Evolutionary conservation across 1,284 basidiomycete genomes (phyloP), one percentile per base, ranked within the genome.

Genomic region (Sporisorium scitamineum): DNA sequence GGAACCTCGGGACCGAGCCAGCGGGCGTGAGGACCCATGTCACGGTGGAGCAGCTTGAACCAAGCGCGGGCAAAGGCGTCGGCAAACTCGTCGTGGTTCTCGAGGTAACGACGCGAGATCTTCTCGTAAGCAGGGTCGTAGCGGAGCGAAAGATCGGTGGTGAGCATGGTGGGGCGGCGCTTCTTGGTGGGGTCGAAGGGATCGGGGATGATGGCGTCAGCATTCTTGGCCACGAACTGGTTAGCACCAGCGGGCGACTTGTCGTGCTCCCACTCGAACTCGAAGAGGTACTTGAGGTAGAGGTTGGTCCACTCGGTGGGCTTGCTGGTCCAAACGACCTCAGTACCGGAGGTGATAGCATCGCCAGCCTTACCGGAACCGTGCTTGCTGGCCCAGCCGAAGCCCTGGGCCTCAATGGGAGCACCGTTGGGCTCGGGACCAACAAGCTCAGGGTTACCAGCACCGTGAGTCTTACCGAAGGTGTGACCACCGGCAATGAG

Each of bases 21-120:
- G 51, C 65, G 64, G 2, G 65, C 45, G 22, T 61, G 64, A 5
- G 70, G 70, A 54, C 70, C 70, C 70, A 73, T 73, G 60, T 73
- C 70, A 61, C 70, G 70, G 70, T 73, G 70, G 50, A 73, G 64
- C 20, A 73, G 65, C 65, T 73, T 68, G 65, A 73, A 73, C 70
- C 70, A 73, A 16, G 70, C 70, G 18, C 65, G 64, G 26, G 61
- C 70, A 24, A 68, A 73, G 14, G 70, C 65, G 24, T 73, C 70
- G 44, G 65, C 47, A 14, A 73, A 73, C 57, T 73, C 52, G 27
- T 69, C 64, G 45, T 47, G 54, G 65, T 73, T 68, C 53, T 68
- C 57, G 54, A 73, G 70, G 54, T 53, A 69, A 39, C 51, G 64
- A 16, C 65, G 70, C 60, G 65, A 57, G 45, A 68, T 68, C 65